A percentile compares a stretch with the other conserved stretches of the same genome.
Evolutionary conservation across 23 red algal species (phyloP).

Genomic region (Agarophyton chilense): DNA sequence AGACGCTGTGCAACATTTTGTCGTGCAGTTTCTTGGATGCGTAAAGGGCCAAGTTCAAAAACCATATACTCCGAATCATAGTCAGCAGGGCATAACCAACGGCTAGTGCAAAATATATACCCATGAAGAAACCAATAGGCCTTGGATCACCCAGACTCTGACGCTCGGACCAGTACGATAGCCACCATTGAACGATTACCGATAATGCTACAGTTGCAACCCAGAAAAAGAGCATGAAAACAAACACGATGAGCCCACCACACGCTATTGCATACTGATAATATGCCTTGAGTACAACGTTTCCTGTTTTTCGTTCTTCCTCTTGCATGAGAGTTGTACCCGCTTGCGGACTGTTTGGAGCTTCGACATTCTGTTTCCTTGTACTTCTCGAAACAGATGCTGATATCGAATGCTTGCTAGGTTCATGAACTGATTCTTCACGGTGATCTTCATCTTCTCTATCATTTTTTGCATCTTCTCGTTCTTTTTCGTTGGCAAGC

Average conservation of each 20-base stretch:
- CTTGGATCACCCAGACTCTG: neutral
- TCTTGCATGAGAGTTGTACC: constrained; percentile 76
- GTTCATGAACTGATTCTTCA: constrained; percentile 8
- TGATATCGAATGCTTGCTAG: neutral
- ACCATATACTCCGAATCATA: constrained; percentile 79
- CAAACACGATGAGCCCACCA: constrained; percentile 66
- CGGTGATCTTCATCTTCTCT: neutral
- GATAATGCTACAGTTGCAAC: constrained; percentile 42
- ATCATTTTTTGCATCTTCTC: constrained; percentile 16
- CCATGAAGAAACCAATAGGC: constrained; percentile 79
- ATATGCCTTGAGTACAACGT: constrained; percentile 73
- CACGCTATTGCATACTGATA: constrained; percentile 74
- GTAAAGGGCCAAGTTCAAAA: constrained; percentile 63
- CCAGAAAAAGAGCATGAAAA: constrained; percentile 67
- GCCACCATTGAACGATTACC: constrained; percentile 91
- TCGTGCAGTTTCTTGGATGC: constrained; percentile 78
- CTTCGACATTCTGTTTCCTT: neutral
- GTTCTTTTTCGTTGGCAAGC: constrained; percentile 64
- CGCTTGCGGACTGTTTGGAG: neutral
- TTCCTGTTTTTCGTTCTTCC: constrained; percentile 82
- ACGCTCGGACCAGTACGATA: constrained; percentile 83
- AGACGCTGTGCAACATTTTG: constrained; percentile 69
- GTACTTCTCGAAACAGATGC: neutral
- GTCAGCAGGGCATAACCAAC: constrained; percentile 60
- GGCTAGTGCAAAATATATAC: constrained; percentile 86